Conservation (phyloP, 768 basidiomycete genomes). For the Hericium erinaceus region DNA sequence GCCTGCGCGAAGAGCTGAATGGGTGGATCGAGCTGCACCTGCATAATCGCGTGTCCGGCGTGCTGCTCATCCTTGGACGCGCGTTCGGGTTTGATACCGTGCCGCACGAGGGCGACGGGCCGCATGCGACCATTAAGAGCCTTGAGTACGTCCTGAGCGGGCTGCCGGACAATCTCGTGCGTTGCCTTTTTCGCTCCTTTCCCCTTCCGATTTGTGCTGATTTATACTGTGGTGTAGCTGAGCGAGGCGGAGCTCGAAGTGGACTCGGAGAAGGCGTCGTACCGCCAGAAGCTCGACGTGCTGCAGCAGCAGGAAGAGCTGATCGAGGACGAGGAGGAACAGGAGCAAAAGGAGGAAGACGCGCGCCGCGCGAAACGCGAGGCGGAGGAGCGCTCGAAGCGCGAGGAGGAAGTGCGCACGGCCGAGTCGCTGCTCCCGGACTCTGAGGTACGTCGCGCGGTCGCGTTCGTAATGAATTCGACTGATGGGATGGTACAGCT, state of each 20-base stretch:
- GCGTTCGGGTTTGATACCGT: constrained; percentile 90
- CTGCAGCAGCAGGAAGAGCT: constrained; percentile 98
- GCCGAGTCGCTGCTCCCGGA: constrained; percentile 83
- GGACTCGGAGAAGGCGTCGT: constrained; percentile 85
- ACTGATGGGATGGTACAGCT: constrained; percentile 31
- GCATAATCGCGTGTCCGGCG: constrained; percentile 86
- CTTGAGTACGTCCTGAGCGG: constrained; percentile 87
- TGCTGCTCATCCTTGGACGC: constrained; percentile 85
- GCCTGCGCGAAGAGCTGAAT: constrained; percentile 79
- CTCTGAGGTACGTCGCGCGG: constrained; percentile 53
- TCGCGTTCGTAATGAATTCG: neutral
- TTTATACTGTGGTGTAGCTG: constrained; percentile 40
- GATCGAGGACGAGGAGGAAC: constrained; percentile 98
- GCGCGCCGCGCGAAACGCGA: constrained; percentile 82
- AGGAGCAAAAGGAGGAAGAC: constrained; percentile 91
- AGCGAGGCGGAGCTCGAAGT: constrained; percentile 97
- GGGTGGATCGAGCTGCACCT: constrained; percentile 93
- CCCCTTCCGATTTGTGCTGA: neutral
- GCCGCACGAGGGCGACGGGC: constrained; percentile 67
- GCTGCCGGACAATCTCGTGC: constrained; percentile 87
- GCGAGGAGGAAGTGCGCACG: constrained; percentile 58
- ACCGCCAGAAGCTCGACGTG: constrained; percentile 98
- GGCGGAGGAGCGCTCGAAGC: constrained; percentile 52
- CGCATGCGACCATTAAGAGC: constrained; percentile 68
- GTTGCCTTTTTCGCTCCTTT: constrained; percentile 20